A percentile compares a stretch with the other conserved stretches of the same genome.
Conservation (phyloP, 2,329 filamentous ascomycete genomes). For the Colletotrichum lindemuthianum region DNA sequence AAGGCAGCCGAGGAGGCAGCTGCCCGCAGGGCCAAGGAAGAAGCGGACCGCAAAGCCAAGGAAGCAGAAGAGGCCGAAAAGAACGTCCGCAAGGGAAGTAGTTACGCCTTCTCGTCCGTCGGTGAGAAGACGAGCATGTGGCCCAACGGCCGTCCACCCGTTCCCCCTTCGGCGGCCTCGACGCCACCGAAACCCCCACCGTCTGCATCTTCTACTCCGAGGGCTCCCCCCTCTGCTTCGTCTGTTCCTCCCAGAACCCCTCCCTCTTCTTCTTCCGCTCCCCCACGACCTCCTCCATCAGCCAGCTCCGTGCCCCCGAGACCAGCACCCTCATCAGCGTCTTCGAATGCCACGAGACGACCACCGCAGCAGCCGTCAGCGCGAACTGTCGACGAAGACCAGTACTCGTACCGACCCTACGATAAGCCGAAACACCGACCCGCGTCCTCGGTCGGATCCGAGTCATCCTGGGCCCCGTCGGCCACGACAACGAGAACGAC, state of each 20-base stretch:
- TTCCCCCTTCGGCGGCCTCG: conserved; percentile 44
- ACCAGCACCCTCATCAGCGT: conserved; percentile 39
- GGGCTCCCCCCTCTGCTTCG: conserved; percentile 49
- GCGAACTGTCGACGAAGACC: conserved; percentile 71
- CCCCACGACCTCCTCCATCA: conserved; percentile 37
- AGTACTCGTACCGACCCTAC: conserved; percentile 81
- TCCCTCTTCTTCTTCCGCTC: conserved; percentile 35
- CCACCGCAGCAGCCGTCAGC: conserved; percentile 60
- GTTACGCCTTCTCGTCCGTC: conserved; percentile 72
- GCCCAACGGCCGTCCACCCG: conserved; percentile 68
- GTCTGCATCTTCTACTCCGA: conserved; percentile 45
- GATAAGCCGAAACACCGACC: conserved; percentile 74
- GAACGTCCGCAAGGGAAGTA: conserved; percentile 55
- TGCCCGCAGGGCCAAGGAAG: conserved; percentile 43
- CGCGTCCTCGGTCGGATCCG: conserved; percentile 76
- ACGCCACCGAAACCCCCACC: conserved; percentile 49
- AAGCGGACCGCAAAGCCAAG: conserved; percentile 47
- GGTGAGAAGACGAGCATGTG: conserved; percentile 78
- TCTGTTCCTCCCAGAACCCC: conserved; percentile 50
- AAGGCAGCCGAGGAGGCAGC: conserved; percentile 42
- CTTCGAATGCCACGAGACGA: conserved; percentile 42
- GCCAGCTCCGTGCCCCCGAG: conserved; percentile 34
- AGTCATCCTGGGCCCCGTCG: conserved; percentile 87
- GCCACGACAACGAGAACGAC: conserved; percentile 86
- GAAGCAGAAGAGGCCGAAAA: conserved; percentile 42